phyloP scores from a whole-genome alignment of 139 green algal genomes.

The Micractinium sp. region DNA sequence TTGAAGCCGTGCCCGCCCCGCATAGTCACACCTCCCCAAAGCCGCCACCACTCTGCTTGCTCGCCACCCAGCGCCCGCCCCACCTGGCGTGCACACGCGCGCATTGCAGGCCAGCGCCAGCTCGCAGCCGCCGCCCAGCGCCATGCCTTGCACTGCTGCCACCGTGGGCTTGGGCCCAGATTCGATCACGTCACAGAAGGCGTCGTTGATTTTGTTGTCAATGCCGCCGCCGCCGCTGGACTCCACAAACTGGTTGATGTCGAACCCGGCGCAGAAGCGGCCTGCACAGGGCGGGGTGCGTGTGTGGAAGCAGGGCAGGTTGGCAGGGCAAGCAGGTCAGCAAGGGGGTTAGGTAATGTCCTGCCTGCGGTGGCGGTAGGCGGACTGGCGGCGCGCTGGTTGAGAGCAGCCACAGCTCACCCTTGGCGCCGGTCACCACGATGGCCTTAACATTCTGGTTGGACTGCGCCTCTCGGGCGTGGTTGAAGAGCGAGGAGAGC shows the following conservation, averaged over 20 bases:
- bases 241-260: constrained; percentile 83
- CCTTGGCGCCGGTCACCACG: constrained; percentile 82
- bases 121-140: constrained; percentile 94
- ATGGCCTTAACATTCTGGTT: constrained; percentile 83
- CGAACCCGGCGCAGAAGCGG: constrained; percentile 95
- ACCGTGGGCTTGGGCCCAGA: constrained; percentile 90
- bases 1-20: not conserved
- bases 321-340: not conserved
- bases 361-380: not conserved
- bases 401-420: constrained; percentile 8
- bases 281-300: constrained; percentile 18
- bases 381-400: no score
- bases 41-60: not conserved
- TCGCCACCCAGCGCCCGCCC: not conserved
- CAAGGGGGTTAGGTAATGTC: not conserved
- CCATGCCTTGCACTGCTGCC: constrained; percentile 84
- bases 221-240: constrained; percentile 65
- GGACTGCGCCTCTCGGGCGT: constrained; percentile 76
- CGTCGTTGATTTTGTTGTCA: constrained; percentile 72
- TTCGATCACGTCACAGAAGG: constrained; percentile 80
- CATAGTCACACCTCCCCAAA: not conserved
- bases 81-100: constrained; percentile 63
- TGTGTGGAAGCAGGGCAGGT: not conserved
- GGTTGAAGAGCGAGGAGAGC: constrained; percentile 79
- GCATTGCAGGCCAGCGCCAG: constrained; percentile 93